Evolutionary conservation across 345 rosid genomes (phyloP).

Genomic region (Aquilaria yunnanensis): DNA sequence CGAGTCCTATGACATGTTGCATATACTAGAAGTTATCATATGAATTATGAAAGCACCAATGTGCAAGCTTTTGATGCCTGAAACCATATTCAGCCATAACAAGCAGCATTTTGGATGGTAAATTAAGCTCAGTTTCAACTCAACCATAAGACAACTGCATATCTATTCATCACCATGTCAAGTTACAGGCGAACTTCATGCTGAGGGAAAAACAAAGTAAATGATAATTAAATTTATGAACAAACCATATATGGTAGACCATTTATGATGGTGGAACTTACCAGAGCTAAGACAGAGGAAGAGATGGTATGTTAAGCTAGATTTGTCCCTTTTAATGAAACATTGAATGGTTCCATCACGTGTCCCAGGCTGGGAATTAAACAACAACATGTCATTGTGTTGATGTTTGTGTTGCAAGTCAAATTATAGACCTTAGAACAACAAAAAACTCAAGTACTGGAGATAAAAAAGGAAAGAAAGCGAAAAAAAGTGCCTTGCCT

Average conservation of each 20-base stretch:
- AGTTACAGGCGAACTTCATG: background rate
- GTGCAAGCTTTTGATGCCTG: no score
- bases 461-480: background rate
- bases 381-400: background rate
- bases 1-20: no score
- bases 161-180: background rate
- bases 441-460: background rate
- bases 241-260: no score
- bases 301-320: conserved; percentile 57
- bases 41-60: no score
- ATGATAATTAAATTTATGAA: background rate
- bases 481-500: conserved; percentile 16
- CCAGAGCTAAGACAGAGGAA: conserved; percentile 61
- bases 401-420: conserved; percentile 4
- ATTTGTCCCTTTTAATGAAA: conserved; percentile 62
- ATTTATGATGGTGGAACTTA: conserved; percentile 17
- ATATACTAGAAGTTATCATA: no score
- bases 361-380: conserved; percentile 49
- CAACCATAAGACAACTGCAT: background rate
- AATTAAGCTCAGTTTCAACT: background rate
- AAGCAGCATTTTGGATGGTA: background rate
- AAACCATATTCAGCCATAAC: no score
- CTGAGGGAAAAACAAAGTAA: background rate
- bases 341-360: conserved; percentile 55
- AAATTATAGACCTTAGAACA: background rate